Percentiles rank a stretch among this genome's conserved stretches.
These are phyloP conservation scores for Dryas octopetala DNA, from an alignment of 306 rosid genomes.

Conservation along the genomic window DNA sequence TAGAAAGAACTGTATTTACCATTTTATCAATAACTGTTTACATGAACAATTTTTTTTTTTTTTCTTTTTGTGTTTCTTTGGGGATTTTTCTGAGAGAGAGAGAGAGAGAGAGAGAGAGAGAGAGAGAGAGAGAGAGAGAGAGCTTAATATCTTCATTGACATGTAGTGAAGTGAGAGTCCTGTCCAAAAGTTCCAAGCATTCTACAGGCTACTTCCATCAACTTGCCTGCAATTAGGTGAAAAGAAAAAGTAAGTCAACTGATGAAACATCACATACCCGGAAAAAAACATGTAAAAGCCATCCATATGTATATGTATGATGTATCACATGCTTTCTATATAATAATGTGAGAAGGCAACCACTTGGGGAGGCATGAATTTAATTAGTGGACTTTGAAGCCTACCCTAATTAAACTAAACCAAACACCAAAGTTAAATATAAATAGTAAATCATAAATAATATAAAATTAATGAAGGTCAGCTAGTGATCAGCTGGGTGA, in stretches of 20 bases:
- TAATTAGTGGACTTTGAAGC: background rate
- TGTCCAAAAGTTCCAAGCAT: constrained; percentile 79
- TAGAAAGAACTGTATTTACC: constrained; percentile 49
- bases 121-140: constrained; percentile 10
- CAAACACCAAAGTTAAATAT: background rate
- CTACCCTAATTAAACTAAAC: background rate
- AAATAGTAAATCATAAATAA: background rate
- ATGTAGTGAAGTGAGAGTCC: constrained; percentile 61
- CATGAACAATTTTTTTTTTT: constrained; percentile 40
- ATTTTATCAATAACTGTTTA: constrained; percentile 50
- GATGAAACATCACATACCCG: background rate
- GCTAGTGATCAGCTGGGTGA: background rate
- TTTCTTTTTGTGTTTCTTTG: constrained; percentile 1
- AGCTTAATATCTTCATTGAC: constrained; percentile 39
- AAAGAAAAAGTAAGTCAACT: constrained; percentile 25
- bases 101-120: constrained; percentile 17
- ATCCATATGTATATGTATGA: background rate
- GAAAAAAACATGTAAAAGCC: background rate
- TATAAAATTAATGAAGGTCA: background rate
- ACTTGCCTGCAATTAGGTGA: constrained; percentile 59
- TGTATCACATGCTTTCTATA: background rate
- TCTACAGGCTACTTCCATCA: constrained; percentile 77
- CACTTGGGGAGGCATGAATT: background rate
- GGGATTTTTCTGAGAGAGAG: constrained; percentile 29
- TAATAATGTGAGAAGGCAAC: background rate